phyloP scores from a whole-genome alignment of 768 basidiomycete genomes.

The Rhodosporidiobolus odoratus region DNA sequence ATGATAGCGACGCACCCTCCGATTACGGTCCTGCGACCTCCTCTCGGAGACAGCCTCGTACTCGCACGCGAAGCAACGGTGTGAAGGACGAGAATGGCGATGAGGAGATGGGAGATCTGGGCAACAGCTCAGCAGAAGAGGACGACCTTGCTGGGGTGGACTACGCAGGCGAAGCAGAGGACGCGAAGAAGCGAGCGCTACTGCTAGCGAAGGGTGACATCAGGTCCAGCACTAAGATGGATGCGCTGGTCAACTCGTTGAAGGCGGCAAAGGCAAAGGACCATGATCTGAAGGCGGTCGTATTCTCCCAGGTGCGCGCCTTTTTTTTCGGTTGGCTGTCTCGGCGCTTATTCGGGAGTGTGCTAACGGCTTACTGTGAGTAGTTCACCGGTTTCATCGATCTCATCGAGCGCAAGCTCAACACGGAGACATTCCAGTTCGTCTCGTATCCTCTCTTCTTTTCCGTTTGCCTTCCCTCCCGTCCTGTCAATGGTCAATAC shows the following conservation, averaged over 20 bases:
- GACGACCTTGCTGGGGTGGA: conserved; percentile 20
- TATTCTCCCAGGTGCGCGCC: conserved; percentile 59
- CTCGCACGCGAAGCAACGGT: not conserved
- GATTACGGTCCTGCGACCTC: not conserved
- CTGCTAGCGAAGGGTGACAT: conserved; percentile 74
- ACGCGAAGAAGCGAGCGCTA: conserved; percentile 44
- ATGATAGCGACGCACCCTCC: not conserved
- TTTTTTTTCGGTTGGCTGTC: not conserved
- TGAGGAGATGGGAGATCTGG: conserved; percentile 2
- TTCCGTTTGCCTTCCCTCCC: too few species aligned
- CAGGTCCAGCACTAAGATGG: conserved; percentile 81
- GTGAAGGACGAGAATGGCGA: not conserved
- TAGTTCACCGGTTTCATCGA: conserved; percentile 86
- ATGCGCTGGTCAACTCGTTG: conserved; percentile 70
- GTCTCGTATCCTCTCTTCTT: not conserved
- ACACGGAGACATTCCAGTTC: conserved; percentile 63
- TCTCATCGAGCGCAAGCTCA: conserved; percentile 65
- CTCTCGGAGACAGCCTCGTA: not conserved
- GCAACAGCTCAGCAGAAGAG: not conserved
- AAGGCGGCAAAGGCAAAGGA: conserved; percentile 57
- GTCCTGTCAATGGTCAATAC: too few species aligned
- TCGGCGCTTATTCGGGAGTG: not conserved
- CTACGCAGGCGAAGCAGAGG: conserved; percentile 3
- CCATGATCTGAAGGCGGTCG: conserved; percentile 67
- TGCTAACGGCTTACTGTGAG: not conserved